These are phyloP conservation scores for Aegle marmelos DNA, from an alignment of 345 rosid genomes.

Conservation along the genomic window DNA sequence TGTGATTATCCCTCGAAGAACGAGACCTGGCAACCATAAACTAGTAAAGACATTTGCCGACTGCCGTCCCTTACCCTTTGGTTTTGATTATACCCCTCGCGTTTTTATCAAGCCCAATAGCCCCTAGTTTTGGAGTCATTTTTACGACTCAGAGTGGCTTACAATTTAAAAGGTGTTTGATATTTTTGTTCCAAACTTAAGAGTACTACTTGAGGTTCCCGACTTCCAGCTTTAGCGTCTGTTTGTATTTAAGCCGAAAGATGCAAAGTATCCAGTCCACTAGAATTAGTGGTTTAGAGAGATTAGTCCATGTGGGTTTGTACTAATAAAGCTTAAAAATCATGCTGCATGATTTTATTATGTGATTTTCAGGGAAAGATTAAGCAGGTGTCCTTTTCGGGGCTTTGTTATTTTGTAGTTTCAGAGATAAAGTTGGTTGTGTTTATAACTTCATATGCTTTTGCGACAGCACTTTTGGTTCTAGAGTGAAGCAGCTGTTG, in stretches of 20 bases:
- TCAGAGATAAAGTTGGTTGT: slow-evolving; percentile 31
- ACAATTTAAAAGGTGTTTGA: background rate
- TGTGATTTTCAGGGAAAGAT: slow-evolving; percentile 34
- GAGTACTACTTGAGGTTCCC: background rate
- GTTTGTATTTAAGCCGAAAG: background rate
- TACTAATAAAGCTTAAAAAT: slow-evolving; percentile 19
- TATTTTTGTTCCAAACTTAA: background rate
- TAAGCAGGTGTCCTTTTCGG: slow-evolving; percentile 20
- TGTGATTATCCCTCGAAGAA: slow-evolving; percentile 52
- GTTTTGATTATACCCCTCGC: background rate
- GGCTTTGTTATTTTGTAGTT: slow-evolving; percentile 4
- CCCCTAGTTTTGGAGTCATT: background rate
- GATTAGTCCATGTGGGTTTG: slow-evolving; percentile 21
- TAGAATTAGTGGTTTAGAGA: slow-evolving; percentile 2
- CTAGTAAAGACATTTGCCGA: slow-evolving; percentile 23
- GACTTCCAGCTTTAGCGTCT: background rate
- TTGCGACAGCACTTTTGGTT: slow-evolving; percentile 18
- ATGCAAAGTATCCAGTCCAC: slow-evolving; percentile 19
- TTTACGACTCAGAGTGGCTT: slow-evolving; percentile 6
- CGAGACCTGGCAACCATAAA: slow-evolving; percentile 44
- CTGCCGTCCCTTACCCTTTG: background rate
- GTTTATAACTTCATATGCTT: background rate
- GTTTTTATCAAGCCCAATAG: slow-evolving; percentile 1
- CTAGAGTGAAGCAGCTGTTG: slow-evolving; percentile 13
- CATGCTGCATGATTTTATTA: slow-evolving; percentile 29